Evolutionary conservation across 768 basidiomycete genomes (phyloP).

Genomic region (Agaricus bisporus): DNA sequence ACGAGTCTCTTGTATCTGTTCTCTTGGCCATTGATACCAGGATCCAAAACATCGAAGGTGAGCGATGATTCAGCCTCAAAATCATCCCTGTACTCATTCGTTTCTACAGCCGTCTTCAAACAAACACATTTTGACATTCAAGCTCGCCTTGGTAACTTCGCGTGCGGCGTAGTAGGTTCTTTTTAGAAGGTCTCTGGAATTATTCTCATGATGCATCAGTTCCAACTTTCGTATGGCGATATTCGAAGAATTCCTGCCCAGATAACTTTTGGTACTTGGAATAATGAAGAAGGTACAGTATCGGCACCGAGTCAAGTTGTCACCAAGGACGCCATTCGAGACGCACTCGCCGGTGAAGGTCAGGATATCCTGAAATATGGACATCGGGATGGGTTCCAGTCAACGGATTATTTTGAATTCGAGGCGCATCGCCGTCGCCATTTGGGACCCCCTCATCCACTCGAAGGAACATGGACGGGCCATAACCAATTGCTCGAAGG

Average conservation of each 20-base stretch:
- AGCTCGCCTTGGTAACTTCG: conserved; percentile 26
- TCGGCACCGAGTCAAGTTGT: conserved; percentile 10
- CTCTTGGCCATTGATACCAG: conserved; percentile 24
- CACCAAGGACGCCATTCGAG: conserved; percentile 14
- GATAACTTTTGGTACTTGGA: conserved; percentile 25
- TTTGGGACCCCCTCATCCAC: conserved; percentile 13
- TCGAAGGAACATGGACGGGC: conserved; percentile 29
- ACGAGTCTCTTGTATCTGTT: conserved; percentile 24
- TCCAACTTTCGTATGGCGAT: conserved; percentile 28
- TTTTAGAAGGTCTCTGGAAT: neutral
- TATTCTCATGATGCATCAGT: conserved; percentile 14
- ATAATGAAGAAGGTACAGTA: conserved; percentile 14
- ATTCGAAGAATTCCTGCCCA: conserved; percentile 23
- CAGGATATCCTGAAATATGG: conserved; percentile 24
- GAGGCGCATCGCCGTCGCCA: conserved; percentile 16
- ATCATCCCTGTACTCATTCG: neutral
- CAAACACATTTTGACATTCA: conserved; percentile 28
- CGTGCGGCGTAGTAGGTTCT: conserved; percentile 27
- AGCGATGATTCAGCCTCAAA: neutral
- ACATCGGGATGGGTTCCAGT: conserved; percentile 25
- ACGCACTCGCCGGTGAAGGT: conserved; percentile 7
- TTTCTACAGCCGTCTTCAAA: conserved; percentile 25
- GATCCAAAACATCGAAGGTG: conserved; percentile 27
- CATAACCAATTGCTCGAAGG: conserved; percentile 21
- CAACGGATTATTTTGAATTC: conserved; percentile 26